phyloP scores from a whole-genome alignment of 2,329 filamentous ascomycete genomes.

The Neofusicoccum ribis region DNA sequence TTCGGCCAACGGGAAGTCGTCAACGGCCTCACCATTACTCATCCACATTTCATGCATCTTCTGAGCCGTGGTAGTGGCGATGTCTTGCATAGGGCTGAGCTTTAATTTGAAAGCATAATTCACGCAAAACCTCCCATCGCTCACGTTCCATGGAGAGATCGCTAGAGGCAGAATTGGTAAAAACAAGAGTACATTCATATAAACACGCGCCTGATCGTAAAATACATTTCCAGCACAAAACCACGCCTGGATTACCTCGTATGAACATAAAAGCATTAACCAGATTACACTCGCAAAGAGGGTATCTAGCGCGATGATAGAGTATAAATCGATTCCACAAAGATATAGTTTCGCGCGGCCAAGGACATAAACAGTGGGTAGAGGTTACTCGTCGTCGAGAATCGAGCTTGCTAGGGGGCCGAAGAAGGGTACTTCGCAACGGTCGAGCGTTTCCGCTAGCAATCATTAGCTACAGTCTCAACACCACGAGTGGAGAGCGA shows the following conservation, averaged over 20 bases:
- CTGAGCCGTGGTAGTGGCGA: too few relatives aligned
- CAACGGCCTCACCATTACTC: not conserved
- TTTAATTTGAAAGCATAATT: too few relatives aligned
- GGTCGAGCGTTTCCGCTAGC: slow-evolving; percentile 60
- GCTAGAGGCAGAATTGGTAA: too few relatives aligned
- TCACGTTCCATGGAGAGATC: too few relatives aligned
- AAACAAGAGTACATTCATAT: not conserved
- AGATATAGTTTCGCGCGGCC: not conserved
- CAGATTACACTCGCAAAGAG: not conserved
- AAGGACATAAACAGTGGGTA: not conserved
- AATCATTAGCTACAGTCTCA: not conserved
- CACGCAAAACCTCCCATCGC: too few relatives aligned
- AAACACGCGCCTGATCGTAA: not conserved
- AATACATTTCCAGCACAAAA: not conserved
- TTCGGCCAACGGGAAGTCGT: slow-evolving; percentile 18
- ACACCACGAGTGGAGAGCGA: not conserved
- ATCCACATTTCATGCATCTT: not conserved
- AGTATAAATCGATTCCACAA: not conserved
- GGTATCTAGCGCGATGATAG: not conserved
- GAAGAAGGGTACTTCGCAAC: slow-evolving; percentile 86
- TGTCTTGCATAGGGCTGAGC: too few relatives aligned
- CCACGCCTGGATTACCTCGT: not conserved
- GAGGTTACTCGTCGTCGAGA: slow-evolving; percentile 74
- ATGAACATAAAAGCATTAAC: slow-evolving; percentile 8
- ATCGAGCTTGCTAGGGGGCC: slow-evolving; percentile 84